Percentiles rank a stretch among this genome's conserved stretches.
phyloP scores from a whole-genome alignment of 768 basidiomycete genomes.

The Calvatia gigantea region DNA sequence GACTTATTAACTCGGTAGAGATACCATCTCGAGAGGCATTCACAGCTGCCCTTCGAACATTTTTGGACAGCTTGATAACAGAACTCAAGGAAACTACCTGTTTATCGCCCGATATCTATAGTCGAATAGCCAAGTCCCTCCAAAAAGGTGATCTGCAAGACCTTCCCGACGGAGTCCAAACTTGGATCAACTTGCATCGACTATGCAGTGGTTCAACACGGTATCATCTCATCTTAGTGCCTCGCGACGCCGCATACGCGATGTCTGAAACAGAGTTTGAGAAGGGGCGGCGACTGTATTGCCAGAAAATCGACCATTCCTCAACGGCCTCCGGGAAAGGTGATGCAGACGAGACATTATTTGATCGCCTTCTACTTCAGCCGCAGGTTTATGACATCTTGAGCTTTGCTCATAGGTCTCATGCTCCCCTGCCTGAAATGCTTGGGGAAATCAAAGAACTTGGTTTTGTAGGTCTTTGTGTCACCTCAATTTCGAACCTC shows the following conservation, averaged over 20 bases:
- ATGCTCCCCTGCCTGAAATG: conserved; percentile 51
- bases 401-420: conserved; percentile 61
- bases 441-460: conserved; percentile 52
- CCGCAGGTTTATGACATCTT: conserved; percentile 67
- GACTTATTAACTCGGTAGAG: conserved; percentile 48
- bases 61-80: conserved; percentile 47
- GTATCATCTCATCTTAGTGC: conserved; percentile 53
- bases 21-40: conserved; percentile 57
- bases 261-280: conserved; percentile 49
- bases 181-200: conserved; percentile 60
- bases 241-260: conserved; percentile 56
- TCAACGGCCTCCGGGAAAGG: neutral
- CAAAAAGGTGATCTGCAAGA: conserved; percentile 36
- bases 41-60: conserved; percentile 44
- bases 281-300: conserved; percentile 32
- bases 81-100: conserved; percentile 60
- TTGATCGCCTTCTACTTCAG: conserved; percentile 63
- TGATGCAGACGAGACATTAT: conserved; percentile 24
- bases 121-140: conserved; percentile 45
- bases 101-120: conserved; percentile 52
- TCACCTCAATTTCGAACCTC: too few species aligned
- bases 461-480: conserved; percentile 49
- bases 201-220: conserved; percentile 59
- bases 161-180: conserved; percentile 34
- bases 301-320: conserved; percentile 15